These are phyloP conservation scores for Moniliella sp. DNA, from an alignment of 1,284 basidiomycete genomes.

Conservation along the genomic window DNA sequence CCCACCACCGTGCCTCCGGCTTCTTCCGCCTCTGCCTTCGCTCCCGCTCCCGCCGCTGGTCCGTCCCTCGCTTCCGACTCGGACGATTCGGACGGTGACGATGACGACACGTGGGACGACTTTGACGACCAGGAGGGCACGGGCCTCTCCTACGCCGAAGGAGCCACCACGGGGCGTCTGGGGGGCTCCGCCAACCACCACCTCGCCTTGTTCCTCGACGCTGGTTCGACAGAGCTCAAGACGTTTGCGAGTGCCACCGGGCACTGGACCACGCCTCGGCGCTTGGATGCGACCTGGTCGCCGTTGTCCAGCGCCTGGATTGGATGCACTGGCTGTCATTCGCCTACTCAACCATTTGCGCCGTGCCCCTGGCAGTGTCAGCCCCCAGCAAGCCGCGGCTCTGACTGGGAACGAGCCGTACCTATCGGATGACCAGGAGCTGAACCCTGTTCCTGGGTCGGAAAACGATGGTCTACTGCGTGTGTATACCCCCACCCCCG, in stretches of 20 bases:
- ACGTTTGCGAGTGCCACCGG: slow-evolving; percentile 8
- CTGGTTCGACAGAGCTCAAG: slow-evolving; percentile 4
- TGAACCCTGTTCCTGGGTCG: slow-evolving; percentile 21
- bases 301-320: slow-evolving; percentile 7
- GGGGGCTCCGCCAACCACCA: not conserved
- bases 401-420: slow-evolving; percentile 6
- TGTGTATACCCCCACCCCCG: too few species aligned
- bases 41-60: too few species aligned
- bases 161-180: not conserved
- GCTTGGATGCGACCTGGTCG: slow-evolving; percentile 16
- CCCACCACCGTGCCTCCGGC: too few species aligned
- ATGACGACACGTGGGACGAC: not conserved
- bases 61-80: too few species aligned
- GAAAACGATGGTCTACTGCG: slow-evolving; percentile 28
- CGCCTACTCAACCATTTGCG: slow-evolving; percentile 26
- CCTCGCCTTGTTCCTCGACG: slow-evolving; percentile 5
- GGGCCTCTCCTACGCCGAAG: not conserved
- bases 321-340: slow-evolving; percentile 26
- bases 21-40: too few species aligned
- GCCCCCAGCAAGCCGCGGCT: slow-evolving; percentile 2
- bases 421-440: slow-evolving; percentile 15
- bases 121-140: not conserved
- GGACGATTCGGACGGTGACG: slow-evolving; percentile 13
- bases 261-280: slow-evolving; percentile 14
- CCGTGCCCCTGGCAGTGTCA: slow-evolving; percentile 4